A percentile compares a stretch with the other conserved stretches of the same genome.
Evolutionary conservation across 768 basidiomycete species (phyloP).

Genomic region (Rhizopogon rudus): DNA sequence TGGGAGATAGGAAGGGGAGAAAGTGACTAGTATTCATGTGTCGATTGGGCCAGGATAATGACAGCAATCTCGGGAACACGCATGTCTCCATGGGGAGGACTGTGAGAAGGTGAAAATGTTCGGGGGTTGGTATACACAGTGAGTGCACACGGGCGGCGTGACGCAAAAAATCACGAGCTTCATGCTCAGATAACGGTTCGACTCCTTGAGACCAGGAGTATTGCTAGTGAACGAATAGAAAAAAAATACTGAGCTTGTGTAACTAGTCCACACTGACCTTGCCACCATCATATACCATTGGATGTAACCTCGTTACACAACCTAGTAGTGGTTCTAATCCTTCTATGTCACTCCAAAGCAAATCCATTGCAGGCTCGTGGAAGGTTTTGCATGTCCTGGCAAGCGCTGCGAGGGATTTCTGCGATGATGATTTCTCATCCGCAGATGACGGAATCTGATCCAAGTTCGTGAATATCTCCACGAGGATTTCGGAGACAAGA

Average conservation of each 20-base stretch:
- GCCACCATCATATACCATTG: background rate
- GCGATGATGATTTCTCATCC: no score
- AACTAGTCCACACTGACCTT: background rate
- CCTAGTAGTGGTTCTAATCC: background rate
- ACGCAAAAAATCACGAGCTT: background rate
- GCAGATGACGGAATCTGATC: background rate
- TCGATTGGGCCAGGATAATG: background rate
- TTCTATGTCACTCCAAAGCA: background rate
- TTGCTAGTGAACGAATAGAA: background rate
- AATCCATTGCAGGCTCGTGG: background rate
- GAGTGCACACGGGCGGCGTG: background rate
- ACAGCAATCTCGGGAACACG: background rate
- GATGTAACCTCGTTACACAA: background rate
- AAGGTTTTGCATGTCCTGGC: constrained; percentile 1
- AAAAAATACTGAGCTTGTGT: no score
- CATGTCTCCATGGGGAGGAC: background rate
- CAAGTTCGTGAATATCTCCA: background rate
- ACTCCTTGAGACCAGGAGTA: background rate
- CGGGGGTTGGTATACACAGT: background rate
- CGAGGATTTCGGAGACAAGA: background rate
- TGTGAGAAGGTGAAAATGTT: background rate
- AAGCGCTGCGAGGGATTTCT: background rate
- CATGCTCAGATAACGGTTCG: background rate
- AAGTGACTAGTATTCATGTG: background rate
- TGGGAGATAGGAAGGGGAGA: background rate